Conservation (phyloP, 768 basidiomycete species). For the Pisolithus microcarpus region DNA sequence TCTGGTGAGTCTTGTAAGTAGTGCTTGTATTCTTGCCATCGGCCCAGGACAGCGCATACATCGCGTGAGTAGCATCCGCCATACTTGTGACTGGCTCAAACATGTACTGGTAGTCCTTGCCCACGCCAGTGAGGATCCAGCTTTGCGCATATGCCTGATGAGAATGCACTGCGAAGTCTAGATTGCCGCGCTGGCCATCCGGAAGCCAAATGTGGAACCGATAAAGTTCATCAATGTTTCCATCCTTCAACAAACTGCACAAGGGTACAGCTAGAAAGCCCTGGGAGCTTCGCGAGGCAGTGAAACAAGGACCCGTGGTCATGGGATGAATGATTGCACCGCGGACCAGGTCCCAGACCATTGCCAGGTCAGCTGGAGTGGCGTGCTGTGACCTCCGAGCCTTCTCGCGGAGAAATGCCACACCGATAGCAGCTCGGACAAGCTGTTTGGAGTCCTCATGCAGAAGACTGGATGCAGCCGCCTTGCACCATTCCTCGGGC, state of each 20-base stretch:
- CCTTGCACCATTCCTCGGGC: not conserved
- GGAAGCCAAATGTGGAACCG: not conserved
- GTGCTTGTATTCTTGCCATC: not conserved
- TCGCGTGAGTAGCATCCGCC: not conserved
- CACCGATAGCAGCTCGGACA: not conserved
- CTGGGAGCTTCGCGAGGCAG: not conserved
- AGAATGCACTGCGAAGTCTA: not conserved
- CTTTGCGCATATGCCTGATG: not conserved
- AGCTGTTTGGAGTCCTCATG: not conserved
- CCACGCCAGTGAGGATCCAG: not conserved
- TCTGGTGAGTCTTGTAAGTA: not conserved
- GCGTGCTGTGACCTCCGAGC: not conserved
- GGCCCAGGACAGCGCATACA: not conserved
- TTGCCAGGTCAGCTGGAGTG: not conserved
- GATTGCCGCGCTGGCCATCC: not conserved
- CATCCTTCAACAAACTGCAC: not conserved
- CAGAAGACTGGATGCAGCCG: not conserved
- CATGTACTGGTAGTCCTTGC: not conserved
- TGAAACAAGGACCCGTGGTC: not conserved
- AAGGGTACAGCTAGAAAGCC: not conserved
- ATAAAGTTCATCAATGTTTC: not conserved
- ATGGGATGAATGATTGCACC: not conserved
- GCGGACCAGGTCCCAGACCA: not conserved
- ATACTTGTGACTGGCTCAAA: not conserved
- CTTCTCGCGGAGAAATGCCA: not conserved